Percentiles rank a stretch among this genome's conserved stretches.
These are phyloP conservation scores for Chiua sp. DNA, from an alignment of 1,284 basidiomycete species.

Conservation along the genomic window DNA sequence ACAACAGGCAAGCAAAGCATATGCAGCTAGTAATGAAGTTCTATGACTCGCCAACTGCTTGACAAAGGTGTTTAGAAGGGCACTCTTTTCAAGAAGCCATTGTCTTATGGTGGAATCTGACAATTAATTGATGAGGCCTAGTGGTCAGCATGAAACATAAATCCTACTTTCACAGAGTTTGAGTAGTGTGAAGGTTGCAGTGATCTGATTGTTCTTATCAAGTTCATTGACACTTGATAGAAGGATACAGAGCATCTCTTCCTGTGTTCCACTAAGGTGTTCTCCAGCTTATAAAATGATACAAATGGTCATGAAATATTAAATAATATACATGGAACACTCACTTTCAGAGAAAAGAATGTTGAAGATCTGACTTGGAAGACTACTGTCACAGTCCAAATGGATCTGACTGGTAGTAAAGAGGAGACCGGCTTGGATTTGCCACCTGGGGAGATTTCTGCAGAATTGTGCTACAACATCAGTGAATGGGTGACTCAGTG, in stretches of 20 bases:
- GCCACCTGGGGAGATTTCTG: not conserved
- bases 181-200: not conserved
- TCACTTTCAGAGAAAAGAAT: not conserved
- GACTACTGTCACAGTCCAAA: not conserved
- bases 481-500: no score
- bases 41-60: not conserved
- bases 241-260: not conserved
- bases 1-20: not conserved
- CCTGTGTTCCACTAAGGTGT: not conserved
- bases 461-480: not conserved
- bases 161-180: not conserved
- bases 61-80: not conserved
- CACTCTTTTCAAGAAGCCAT: not conserved
- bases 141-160: not conserved
- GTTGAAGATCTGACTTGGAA: not conserved
- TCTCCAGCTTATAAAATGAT: not conserved
- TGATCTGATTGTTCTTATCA: not conserved
- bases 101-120: not conserved
- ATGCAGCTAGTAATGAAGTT: not conserved
- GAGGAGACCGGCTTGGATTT: not conserved
- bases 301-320: not conserved
- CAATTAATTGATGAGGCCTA: not conserved
- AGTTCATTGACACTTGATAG: not conserved
- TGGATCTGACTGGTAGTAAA: not conserved
- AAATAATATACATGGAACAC: not conserved